Evolutionary conservation across 1,284 basidiomycete species (phyloP).

Genomic region (Caloboletus firmus): DNA sequence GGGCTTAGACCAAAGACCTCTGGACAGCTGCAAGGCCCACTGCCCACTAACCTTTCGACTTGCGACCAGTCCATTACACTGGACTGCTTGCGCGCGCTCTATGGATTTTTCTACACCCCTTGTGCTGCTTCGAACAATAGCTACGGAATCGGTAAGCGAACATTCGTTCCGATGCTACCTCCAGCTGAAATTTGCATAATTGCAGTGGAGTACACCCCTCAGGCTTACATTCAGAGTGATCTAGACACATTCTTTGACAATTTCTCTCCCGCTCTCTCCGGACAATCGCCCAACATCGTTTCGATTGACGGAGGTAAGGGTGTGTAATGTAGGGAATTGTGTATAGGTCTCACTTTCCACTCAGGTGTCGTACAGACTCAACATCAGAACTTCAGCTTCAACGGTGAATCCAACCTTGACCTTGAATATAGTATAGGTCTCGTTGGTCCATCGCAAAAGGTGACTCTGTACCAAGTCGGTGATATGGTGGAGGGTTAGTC

Average conservation of each 20-base stretch:
- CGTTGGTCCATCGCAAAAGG: conserved; percentile 37
- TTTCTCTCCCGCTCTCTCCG: conserved; percentile 21
- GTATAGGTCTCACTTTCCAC: conserved; percentile 8
- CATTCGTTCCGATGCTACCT: background rate
- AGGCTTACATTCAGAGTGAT: conserved; percentile 44
- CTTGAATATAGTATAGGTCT: conserved; percentile 50
- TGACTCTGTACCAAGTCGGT: conserved; percentile 48
- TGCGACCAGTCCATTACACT: conserved; percentile 40
- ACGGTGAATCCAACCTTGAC: conserved; percentile 53
- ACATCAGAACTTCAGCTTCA: conserved; percentile 38
- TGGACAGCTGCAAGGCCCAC: conserved; percentile 2
- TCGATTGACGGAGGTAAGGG: conserved; percentile 33
- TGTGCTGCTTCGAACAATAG: conserved; percentile 34
- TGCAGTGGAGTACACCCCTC: conserved; percentile 28
- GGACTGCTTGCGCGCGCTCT: conserved; percentile 40
- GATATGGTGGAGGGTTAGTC: conserved; percentile 41
- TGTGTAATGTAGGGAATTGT: too few relatives aligned
- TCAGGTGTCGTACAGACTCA: conserved; percentile 38
- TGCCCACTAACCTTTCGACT: conserved; percentile 20
- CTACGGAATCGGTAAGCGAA: conserved; percentile 33
- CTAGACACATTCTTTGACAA: conserved; percentile 46
- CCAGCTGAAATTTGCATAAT: background rate
- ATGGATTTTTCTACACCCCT: conserved; percentile 29
- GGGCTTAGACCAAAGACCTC: conserved; percentile 21
- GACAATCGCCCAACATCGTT: conserved; percentile 20